Evolutionary conservation across 2,329 filamentous ascomycete genomes (phyloP), one percentile per base, ranked within the genome.

Genomic region (Diplodia sapinea): DNA sequence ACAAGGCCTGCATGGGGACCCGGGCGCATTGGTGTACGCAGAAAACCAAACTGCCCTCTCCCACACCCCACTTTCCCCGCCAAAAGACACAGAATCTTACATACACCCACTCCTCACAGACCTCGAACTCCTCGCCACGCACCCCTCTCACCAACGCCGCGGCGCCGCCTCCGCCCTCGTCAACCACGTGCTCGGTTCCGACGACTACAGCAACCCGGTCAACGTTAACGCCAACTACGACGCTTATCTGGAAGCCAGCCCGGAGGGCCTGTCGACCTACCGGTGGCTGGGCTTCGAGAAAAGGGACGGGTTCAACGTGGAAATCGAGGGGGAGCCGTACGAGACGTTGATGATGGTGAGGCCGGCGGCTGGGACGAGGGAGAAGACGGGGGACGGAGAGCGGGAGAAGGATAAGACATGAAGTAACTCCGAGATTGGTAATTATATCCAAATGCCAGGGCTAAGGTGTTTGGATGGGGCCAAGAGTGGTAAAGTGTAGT

Each of bases 281-380:
- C 38, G 23, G 40, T 15, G 55, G 47, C 26, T 43, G 6, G 64
- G 64, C 12, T 66, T 66, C 31, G 64, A 59, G 64, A 29, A 2
- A 51, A 33, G 52, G 20, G 64, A 50, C 23, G 26, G 12, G 15
- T 56, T 66, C 9, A 20, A 31, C 5, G 17, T 66, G 38, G 23
- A 59, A 3, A 40, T 59, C 40, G 15, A 38, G 26, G 64, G 64
- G 0, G 15, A 61, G 31, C 23, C 13, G 1, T 66, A 61, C 8
- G 55, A 56, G 64, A 61, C 52, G 36, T n/a, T 66, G 40, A 43
- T 56, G 52, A 66, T 66, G 64, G 51, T 57, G 55, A 49, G 64
- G 47, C 17, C 36, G 31, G 64, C 36, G 20, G 64, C n/a, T 4
- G 36, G 9, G 36, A 38, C 0, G 52, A 65, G 31, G 7, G 15